Evolutionary conservation across 306 rosid species (phyloP).

Genomic region (Ormosia emarginata): DNA sequence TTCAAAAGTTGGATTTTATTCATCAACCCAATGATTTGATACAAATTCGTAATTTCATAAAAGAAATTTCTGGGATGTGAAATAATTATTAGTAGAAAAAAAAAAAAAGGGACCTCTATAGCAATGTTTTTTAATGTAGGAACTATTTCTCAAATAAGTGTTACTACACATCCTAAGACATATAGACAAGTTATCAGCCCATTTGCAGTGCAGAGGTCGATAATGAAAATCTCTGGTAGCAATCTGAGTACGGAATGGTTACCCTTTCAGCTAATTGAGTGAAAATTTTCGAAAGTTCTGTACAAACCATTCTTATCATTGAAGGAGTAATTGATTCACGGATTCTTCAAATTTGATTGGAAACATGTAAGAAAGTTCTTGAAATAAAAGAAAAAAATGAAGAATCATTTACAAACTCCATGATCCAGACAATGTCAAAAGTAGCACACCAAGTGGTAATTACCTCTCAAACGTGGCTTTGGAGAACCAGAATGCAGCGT

Average conservation of each 20-base stretch:
- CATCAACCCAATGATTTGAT: neutral
- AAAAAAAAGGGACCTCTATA: neutral
- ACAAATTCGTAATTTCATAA: neutral
- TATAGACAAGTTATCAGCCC: neutral
- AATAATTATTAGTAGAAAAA: neutral
- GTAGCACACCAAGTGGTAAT: neutral
- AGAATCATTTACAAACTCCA: neutral
- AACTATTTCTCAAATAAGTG: neutral
- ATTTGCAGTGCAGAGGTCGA: neutral
- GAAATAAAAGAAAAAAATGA: neutral
- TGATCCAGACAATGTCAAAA: neutral
- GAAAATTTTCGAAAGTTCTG: neutral
- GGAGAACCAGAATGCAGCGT: slow-evolving; percentile 51
- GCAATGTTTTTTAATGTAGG: neutral
- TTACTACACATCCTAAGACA: neutral
- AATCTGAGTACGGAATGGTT: neutral
- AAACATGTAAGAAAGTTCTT: neutral
- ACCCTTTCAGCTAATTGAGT: neutral
- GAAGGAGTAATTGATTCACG: neutral
- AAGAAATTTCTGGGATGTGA: neutral
- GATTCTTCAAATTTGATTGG: neutral
- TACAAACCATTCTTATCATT: neutral
- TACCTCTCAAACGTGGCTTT: slow-evolving; percentile 62
- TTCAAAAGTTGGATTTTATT: neutral
- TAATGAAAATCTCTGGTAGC: neutral